A percentile compares a stretch with the other conserved stretches of the same genome.
Evolutionary conservation across 345 rosid species (phyloP).

Genomic region (Gossypium turneri): DNA sequence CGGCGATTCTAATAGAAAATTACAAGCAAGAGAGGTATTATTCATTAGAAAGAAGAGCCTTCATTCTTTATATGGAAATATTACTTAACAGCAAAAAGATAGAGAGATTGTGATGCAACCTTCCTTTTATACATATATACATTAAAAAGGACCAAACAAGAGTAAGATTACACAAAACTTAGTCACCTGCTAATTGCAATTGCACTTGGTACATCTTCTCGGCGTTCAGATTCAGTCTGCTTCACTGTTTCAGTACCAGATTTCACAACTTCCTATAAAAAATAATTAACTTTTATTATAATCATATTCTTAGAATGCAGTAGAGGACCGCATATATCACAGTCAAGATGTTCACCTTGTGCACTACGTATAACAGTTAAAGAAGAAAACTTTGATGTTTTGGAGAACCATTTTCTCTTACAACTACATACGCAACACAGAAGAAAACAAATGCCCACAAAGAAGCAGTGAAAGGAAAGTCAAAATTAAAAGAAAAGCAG

Average conservation of each 20-base stretch:
- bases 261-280: constrained; percentile 59
- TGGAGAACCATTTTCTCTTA: neutral
- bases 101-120: neutral
- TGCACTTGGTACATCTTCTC: constrained; percentile 52
- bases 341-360: neutral
- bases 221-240: constrained; percentile 61
- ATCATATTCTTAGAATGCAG: constrained; percentile 6
- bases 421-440: neutral
- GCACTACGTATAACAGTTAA: neutral
- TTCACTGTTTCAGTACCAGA: constrained; percentile 44
- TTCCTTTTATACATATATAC: neutral
- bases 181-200: constrained; percentile 56
- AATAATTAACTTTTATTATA: neutral
- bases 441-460: neutral
- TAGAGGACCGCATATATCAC: neutral
- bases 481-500: neutral
- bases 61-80: neutral
- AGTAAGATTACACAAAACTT: constrained; percentile 9
- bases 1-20: constrained; percentile 43
- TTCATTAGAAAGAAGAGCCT: neutral
- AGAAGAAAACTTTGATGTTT: neutral
- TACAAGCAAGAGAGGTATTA: neutral
- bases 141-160: neutral
- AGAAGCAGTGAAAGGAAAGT: neutral
- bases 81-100: neutral